These are phyloP conservation scores for Boletus eberwhitei DNA, from an alignment of 768 basidiomycete species.

Conservation along the genomic window DNA sequence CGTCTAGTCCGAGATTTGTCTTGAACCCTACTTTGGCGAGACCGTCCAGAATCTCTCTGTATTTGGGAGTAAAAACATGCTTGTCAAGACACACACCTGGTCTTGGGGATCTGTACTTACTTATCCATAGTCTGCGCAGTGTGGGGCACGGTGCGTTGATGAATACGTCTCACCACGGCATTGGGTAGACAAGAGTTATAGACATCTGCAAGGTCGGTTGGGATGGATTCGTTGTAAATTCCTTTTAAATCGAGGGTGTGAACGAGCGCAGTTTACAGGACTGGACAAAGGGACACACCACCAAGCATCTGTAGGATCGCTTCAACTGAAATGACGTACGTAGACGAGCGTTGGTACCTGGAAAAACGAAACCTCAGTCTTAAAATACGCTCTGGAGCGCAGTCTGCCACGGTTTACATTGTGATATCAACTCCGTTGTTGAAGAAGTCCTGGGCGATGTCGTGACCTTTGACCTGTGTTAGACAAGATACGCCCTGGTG, in stretches of 20 bases:
- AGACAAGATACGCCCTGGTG: background rate
- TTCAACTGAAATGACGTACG: constrained; percentile 16
- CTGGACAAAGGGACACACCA: constrained; percentile 3
- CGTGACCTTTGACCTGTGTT: constrained; percentile 27
- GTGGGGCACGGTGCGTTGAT: constrained; percentile 18
- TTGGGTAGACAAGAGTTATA: constrained; percentile 16
- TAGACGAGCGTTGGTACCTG: constrained; percentile 28
- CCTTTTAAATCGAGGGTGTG: background rate
- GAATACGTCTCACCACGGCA: constrained; percentile 12
- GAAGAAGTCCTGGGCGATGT: constrained; percentile 37
- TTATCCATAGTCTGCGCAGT: constrained; percentile 26
- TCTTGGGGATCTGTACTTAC: constrained; percentile 7
- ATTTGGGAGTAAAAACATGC: background rate
- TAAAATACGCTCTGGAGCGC: background rate
- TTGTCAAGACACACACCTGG: background rate
- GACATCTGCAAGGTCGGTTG: constrained; percentile 22
- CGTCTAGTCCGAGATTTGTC: constrained; percentile 34
- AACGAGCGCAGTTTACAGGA: background rate
- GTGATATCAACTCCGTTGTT: constrained; percentile 31
- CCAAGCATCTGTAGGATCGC: constrained; percentile 5
- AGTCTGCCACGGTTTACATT: constrained; percentile 12
- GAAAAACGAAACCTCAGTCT: background rate
- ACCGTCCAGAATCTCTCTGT: constrained; percentile 36
- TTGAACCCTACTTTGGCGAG: constrained; percentile 39
- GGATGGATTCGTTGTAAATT: constrained; percentile 18